Percentiles rank a stretch among this genome's conserved stretches.
phyloP scores from a whole-genome alignment of 2,329 filamentous ascomycete species.

The Rhexocercosporidium sp. region DNA sequence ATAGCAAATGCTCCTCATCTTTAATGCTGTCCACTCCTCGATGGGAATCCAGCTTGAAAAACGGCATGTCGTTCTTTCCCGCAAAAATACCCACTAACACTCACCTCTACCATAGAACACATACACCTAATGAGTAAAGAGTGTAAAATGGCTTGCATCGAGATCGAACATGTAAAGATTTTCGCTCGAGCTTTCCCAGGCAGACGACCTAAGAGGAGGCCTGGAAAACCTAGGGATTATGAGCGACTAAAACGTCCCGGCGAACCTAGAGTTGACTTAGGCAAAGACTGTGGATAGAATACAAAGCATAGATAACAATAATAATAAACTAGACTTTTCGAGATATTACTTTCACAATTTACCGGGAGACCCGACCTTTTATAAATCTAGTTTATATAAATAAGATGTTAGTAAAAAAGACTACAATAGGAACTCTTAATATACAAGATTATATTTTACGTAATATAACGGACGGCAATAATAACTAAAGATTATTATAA shows the following conservation, averaged over 20 bases:
- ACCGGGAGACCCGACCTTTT: not conserved
- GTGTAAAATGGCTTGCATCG: slow-evolving; percentile 74
- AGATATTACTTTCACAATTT: slow-evolving; percentile 10
- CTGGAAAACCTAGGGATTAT: slow-evolving; percentile 10
- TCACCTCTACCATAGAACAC: no score
- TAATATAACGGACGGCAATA: not conserved
- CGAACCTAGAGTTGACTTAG: not conserved
- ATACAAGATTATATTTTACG: not conserved
- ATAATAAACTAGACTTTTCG: slow-evolving; percentile 2
- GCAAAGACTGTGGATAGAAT: slow-evolving; percentile 2
- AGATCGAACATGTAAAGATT: slow-evolving; percentile 72
- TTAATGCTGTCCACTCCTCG: slow-evolving; percentile 77
- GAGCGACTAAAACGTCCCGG: not conserved
- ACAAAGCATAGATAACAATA: not conserved
- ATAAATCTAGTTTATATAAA: no score
- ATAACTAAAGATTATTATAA: no score
- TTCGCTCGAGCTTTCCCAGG: slow-evolving; percentile 54
- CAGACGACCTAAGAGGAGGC: slow-evolving; percentile 1
- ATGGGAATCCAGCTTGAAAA: slow-evolving; percentile 69
- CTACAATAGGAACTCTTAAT: slow-evolving; percentile 2
- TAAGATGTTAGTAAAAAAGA: not conserved
- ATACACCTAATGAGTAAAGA: slow-evolving; percentile 51
- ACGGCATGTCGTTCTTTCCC: slow-evolving; percentile 1
- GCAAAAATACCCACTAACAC: no score
- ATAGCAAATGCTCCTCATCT: slow-evolving; percentile 64